Base-by-base conservation (phyloP, 768 basidiomycete genomes). In the Podaxis carcinomalis region DNA sequence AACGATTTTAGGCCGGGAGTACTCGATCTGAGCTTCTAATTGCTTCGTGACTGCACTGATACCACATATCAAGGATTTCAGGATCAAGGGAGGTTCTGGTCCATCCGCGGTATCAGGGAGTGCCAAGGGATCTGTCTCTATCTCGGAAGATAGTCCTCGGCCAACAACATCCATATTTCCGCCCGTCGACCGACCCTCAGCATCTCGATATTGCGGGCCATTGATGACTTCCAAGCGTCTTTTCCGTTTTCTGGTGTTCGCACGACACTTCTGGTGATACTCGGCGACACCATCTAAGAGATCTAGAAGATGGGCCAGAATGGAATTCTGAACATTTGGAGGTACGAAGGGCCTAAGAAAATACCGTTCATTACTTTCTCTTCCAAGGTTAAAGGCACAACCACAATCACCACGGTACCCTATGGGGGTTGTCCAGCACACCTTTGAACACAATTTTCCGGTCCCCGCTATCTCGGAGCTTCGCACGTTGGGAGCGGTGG, bases 21-120 rank as follows among this genome's bases (percentile, higher is more conserved):
- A 27, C 23, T 70, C 72, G 14, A 83, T 74, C 66, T 89, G 84
- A 1, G 51, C 64, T 71, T 95, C 93, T 11, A 95, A 77, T 28
- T 78, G 76, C 69, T 83, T 87, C 0, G 92, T 92, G 13, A 94
- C 89, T 66, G 84, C 77, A 67, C 94, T 95, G 62, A 94, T 87
- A n/a, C 93, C 93, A 51, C 87, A 68, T 9, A 77, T 70, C 36
- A 88, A 61, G 68, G 87, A 82, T 9, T 73, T 64, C 21, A 84
- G 69, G 35, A 87, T 69, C 3, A 64, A 40, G 1, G 85, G 85
- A 9, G 63, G 62, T 52, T 65, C 63, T 9, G 57, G 32, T 16
- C 19, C 51, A 39, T 35, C 56, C 21, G 28, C 44, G 14, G 39
- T 21, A 40, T 56, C 44, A 23, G 53, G 35, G n/a, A 16, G 44